phyloP scores from a whole-genome alignment of 352 stramenopile species.

The Lagenidium giganteum region DNA sequence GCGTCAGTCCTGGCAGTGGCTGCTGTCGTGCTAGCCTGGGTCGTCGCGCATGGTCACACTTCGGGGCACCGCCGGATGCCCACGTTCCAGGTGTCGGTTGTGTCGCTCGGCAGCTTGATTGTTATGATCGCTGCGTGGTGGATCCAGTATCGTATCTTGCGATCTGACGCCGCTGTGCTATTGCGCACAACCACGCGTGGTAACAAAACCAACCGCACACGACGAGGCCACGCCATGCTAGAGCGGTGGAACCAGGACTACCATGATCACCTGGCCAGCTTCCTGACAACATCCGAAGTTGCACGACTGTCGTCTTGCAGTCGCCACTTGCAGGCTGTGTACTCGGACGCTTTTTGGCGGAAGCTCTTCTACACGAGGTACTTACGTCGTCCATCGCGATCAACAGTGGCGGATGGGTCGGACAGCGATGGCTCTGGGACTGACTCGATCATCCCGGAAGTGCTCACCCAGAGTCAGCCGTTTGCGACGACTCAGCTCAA shows the following conservation, averaged over 20 bases:
- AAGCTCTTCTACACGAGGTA: conserved; percentile 22
- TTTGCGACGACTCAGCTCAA: conserved; percentile 3
- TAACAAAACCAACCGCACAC: conserved; percentile 1
- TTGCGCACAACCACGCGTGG: neutral
- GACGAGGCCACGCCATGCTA: neutral
- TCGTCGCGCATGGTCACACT: conserved; percentile 24
- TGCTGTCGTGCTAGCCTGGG: no score
- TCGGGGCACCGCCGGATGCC: conserved; percentile 22
- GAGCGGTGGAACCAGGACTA: conserved; percentile 22
- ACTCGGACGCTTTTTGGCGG: conserved; percentile 27
- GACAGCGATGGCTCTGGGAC: no score
- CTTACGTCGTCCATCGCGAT: no score
- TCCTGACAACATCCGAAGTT: conserved; percentile 28
- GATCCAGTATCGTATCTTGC: conserved; percentile 44
- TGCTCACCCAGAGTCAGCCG: no score
- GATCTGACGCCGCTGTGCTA: neutral
- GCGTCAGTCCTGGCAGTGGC: no score
- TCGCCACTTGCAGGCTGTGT: conserved; percentile 6
- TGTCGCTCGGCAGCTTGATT: conserved; percentile 25
- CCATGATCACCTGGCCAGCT: conserved; percentile 27
- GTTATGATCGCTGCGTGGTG: conserved; percentile 34
- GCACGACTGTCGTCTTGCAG: conserved; percentile 21
- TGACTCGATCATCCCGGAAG: no score
- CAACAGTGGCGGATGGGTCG: no score
- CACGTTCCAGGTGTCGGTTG: conserved; percentile 19